Evolutionary conservation across 192 early-diverging fungal genomes (phyloP).

Genomic region (Pecoramyces ruminantium): DNA sequence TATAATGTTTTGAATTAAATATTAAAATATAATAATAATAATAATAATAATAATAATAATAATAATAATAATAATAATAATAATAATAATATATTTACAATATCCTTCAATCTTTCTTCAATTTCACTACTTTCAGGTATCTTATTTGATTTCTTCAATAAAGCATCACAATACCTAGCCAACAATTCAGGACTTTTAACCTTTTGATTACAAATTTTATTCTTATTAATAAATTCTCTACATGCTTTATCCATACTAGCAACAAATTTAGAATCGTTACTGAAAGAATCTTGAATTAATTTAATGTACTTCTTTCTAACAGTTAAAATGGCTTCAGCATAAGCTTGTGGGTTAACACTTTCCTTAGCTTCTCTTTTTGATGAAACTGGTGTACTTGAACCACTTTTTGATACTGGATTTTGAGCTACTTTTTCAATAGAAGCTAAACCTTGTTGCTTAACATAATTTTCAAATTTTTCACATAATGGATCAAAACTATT

Average conservation of each 20-base stretch:
- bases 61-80: too few relatives aligned
- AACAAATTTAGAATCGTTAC: conserved; percentile 68
- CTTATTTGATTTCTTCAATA: conserved; percentile 48
- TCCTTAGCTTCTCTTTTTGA: conserved; percentile 7
- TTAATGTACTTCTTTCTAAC: conserved; percentile 77
- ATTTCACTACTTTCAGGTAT: conserved; percentile 31
- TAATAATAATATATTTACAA: too few relatives aligned
- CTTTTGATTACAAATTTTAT: conserved; percentile 48
- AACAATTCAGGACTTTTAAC: conserved; percentile 40
- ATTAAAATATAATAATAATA: too few relatives aligned
- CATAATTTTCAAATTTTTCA: conserved; percentile 54
- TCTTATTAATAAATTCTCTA: conserved; percentile 86
- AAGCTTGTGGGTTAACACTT: conserved; percentile 50
- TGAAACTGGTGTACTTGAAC: conserved; percentile 1
- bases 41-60: too few relatives aligned
- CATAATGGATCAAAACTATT: conserved; percentile 69
- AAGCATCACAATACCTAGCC: conserved; percentile 54
- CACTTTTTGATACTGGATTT: conserved; percentile 7
- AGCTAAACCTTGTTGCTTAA: conserved; percentile 59
- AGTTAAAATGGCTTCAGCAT: conserved; percentile 68
- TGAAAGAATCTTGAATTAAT: conserved; percentile 61
- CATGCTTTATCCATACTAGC: conserved; percentile 86
- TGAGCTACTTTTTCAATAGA: conserved; percentile 58
- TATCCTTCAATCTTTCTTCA: conserved; percentile 40
- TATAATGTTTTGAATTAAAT: too few relatives aligned